Conservation (phyloP, 345 rosid genomes). For the Pistacia vera region DNA sequence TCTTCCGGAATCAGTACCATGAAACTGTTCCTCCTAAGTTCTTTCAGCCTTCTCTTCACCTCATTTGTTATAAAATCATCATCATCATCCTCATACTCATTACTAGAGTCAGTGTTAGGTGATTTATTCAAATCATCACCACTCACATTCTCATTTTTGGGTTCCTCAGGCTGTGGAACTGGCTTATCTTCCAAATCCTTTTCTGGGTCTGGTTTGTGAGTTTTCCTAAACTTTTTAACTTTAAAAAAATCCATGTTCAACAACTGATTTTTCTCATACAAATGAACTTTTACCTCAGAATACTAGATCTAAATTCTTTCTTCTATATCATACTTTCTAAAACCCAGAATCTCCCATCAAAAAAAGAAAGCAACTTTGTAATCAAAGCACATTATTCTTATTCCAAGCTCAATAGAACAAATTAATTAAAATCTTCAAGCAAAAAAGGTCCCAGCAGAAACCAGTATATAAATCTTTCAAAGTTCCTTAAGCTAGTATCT, state of each 20-base stretch:
- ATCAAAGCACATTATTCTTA: neutral
- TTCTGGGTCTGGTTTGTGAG: conserved; percentile 44
- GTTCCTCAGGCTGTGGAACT: conserved; percentile 42
- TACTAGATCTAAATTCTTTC: conserved; percentile 10
- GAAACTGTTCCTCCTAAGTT: conserved; percentile 86
- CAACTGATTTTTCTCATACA: conserved; percentile 14
- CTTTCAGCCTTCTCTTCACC: conserved; percentile 91
- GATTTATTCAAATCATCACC: conserved; percentile 38
- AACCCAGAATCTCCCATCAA: neutral
- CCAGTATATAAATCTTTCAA: neutral
- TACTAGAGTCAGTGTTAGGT: conserved; percentile 30
- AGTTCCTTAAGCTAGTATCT: conserved; percentile 6
- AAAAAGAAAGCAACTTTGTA: neutral
- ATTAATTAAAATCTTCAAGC: neutral
- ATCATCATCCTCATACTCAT: conserved; percentile 74
- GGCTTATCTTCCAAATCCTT: conserved; percentile 55
- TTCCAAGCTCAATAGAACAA: neutral
- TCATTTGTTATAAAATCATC: conserved; percentile 94
- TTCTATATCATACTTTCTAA: conserved; percentile 25
- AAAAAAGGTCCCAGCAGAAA: neutral
- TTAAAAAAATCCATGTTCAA: conserved; percentile 74
- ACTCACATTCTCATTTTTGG: conserved; percentile 39
- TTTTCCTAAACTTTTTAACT: conserved; percentile 67
- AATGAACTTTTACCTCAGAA: neutral
- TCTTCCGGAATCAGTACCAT: conserved; percentile 97